Conservation (phyloP, 768 basidiomycete genomes). For the Collybiopsis confluens region DNA sequence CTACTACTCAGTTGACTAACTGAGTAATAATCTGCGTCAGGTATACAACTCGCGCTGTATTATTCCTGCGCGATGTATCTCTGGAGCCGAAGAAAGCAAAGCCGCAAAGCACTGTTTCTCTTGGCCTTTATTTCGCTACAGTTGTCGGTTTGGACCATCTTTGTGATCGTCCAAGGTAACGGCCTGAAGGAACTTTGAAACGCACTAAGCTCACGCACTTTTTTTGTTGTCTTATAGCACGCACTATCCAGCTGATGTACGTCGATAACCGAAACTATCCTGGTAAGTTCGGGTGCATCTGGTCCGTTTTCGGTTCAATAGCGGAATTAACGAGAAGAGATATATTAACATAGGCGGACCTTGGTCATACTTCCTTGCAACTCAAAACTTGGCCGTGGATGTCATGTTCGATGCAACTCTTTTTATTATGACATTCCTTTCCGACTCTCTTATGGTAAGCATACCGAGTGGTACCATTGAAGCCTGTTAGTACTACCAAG, state of each 20-base stretch:
- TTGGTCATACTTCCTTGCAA: slow-evolving; percentile 38
- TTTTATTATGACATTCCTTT: slow-evolving; percentile 38
- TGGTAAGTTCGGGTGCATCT: not conserved
- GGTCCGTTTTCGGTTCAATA: not conserved
- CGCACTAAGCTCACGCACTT: too few species aligned
- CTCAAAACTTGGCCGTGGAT: slow-evolving; percentile 36
- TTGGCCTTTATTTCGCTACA: not conserved
- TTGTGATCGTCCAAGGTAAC: not conserved
- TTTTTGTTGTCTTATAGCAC: slow-evolving; percentile 22
- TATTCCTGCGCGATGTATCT: slow-evolving; percentile 3
- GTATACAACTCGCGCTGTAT: not conserved
- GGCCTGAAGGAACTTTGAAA: too few species aligned
- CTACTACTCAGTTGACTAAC: too few species aligned
- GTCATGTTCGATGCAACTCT: slow-evolving; percentile 40
- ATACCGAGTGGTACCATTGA: not conserved
- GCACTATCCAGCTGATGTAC: slow-evolving; percentile 37
- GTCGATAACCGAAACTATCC: slow-evolving; percentile 29
- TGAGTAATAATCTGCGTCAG: too few species aligned
- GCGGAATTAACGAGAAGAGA: too few species aligned
- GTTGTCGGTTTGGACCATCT: not conserved
- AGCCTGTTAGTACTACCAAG: too few species aligned
- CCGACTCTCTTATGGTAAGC: slow-evolving; percentile 39
- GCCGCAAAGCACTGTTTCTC: not conserved
- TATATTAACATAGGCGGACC: slow-evolving; percentile 25
- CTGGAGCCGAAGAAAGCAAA: slow-evolving; percentile 2